Evolutionary conservation across 1,284 basidiomycete species (phyloP).

Genomic region (Cutaneotrichosporon spelunceum): DNA sequence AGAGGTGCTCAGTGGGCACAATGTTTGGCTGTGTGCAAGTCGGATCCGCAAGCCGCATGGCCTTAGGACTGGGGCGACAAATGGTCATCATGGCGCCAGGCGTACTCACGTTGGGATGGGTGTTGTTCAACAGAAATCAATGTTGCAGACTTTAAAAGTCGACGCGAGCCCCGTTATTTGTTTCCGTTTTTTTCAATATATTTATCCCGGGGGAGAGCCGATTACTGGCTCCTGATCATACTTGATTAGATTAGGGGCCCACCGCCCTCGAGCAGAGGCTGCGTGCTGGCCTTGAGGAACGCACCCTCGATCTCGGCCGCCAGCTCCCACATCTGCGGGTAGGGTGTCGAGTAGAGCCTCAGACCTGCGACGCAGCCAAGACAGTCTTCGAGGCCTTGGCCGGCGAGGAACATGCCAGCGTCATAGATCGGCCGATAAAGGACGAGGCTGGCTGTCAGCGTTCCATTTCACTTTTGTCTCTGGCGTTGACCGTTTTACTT

Average conservation of each 20-base stretch:
- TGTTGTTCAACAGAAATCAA: background rate
- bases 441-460: slow-evolving; percentile 55
- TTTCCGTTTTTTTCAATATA: background rate
- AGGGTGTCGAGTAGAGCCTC: slow-evolving; percentile 67
- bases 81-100: slow-evolving; percentile 31
- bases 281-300: slow-evolving; percentile 8
- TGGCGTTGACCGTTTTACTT: too few species aligned
- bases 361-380: slow-evolving; percentile 75
- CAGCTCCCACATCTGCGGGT: slow-evolving; percentile 74
- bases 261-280: background rate
- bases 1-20: slow-evolving; percentile 39
- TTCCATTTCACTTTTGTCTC: too few species aligned
- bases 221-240: background rate
- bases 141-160: background rate
- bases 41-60: slow-evolving; percentile 43
- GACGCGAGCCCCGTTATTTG: background rate
- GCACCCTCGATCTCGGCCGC: slow-evolving; percentile 57
- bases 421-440: slow-evolving; percentile 80
- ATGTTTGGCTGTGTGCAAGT: slow-evolving; percentile 37
- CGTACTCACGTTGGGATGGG: background rate
- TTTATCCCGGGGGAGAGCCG: slow-evolving; percentile 2
- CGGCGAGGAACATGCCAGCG: slow-evolving; percentile 74
- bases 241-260: background rate
- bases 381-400: slow-evolving; percentile 74
- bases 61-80: slow-evolving; percentile 51